Base-by-base conservation (phyloP, 768 basidiomycete genomes). In the Boletus rufocinnamomeus region DNA sequence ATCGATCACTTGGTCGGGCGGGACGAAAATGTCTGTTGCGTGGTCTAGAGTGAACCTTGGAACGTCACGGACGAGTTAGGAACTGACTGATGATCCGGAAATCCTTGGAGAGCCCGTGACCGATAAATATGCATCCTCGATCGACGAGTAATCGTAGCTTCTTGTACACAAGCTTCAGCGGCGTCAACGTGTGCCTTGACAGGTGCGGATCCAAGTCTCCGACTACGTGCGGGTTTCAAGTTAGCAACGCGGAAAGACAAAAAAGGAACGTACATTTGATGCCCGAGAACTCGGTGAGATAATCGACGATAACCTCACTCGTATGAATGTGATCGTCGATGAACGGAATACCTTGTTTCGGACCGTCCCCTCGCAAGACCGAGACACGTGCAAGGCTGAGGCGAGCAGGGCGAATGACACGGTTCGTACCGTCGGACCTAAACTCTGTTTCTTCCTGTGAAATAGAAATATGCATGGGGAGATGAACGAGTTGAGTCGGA, bases 311-410 rank as follows among this genome's bases (percentile, higher is more conserved):
- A 7, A 84, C 82, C 68, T 98, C 96, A 64, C 93, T 96, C 2
- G 95, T 97, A 66, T 97, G 93, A 38, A 98, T 98, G 66, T 99
- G 91, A 66, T 99, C 97, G 65, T 98, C 97, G 64, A 99, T 97
- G 74, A 98, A 97, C 2, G 97, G 96, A 14, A 89, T 70, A 4
- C 92, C 92, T 66, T 89, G 85, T 59, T 85, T 85, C 0, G 80
- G 80, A 0, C 93, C 95, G 65, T 89, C 82, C 2, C 96, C 95
- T 13, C 97, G 84, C 46, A 98, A 73, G 17, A 96, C 95, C 4
- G 95, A 98, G 1, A 99, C 97, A 25, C 97, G 85, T 27, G 97
- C 96, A 8, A 99, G 80, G 56, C 94, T 93, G 67, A 95, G 84
- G 52, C 95, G 86, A 6, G 94, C 90, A 2, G 97, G 97, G 14